Conservation (phyloP, 2,329 filamentous ascomycete genomes). For the Metarhizium sp. region DNA sequence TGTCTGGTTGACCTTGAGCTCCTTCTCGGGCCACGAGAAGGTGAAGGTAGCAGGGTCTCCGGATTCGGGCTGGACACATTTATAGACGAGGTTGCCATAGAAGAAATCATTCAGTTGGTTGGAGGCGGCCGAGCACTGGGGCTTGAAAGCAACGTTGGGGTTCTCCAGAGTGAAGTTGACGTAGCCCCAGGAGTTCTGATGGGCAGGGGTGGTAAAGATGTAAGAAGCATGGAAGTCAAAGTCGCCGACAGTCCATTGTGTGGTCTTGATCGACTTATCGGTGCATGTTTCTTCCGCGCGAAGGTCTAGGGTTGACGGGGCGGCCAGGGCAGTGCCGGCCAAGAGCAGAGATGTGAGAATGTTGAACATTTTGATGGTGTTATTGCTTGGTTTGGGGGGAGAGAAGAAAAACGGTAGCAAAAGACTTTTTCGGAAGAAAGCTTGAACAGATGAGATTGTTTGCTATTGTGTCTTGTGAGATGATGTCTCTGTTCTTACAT, state of each 20-base stretch:
- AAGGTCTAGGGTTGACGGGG: conserved; percentile 9
- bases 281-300: conserved; percentile 11
- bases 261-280: conserved; percentile 10
- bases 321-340: conserved; percentile 14
- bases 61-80: conserved; percentile 26
- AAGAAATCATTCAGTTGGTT: conserved; percentile 38
- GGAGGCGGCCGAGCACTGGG: conserved; percentile 31
- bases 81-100: conserved; percentile 35
- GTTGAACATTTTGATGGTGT: conserved; percentile 8
- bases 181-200: conserved; percentile 38
- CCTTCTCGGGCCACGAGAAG: conserved; percentile 26
- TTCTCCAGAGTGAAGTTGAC: conserved; percentile 41
- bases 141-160: conserved; percentile 27
- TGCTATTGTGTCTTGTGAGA: background rate
- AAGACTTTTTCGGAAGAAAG: background rate
- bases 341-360: conserved; percentile 14
- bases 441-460: background rate
- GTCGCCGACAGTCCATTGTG: conserved; percentile 29
- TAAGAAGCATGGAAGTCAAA: conserved; percentile 41
- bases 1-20: conserved; percentile 36
- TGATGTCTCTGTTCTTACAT: background rate
- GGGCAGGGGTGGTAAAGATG: conserved; percentile 39
- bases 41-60: conserved; percentile 28
- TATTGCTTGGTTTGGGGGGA: background rate
- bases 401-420: background rate